These are phyloP conservation scores for Fusarium illudens DNA, from an alignment of 2,329 filamentous ascomycete species.

Conservation along the genomic window DNA sequence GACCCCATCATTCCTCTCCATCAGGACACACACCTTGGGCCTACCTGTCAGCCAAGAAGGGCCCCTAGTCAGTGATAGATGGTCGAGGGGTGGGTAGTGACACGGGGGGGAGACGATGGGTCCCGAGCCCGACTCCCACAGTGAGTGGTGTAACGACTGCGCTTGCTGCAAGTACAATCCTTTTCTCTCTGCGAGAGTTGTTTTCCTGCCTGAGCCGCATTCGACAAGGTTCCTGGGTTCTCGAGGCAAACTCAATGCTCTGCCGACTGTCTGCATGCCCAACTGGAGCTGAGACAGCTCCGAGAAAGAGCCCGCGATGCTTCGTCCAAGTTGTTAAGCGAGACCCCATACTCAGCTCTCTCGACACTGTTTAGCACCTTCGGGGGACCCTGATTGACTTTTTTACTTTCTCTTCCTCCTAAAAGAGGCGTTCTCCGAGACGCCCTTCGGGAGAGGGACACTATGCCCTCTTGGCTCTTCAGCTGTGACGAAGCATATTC, in stretches of 20 bases:
- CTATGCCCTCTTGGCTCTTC: slow-evolving; percentile 13
- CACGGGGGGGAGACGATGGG: not conserved
- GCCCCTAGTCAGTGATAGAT: slow-evolving; percentile 18
- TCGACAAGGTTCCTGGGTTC: slow-evolving; percentile 17
- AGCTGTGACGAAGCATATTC: slow-evolving; percentile 22
- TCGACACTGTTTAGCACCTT: not conserved
- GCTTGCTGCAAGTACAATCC: slow-evolving; percentile 12
- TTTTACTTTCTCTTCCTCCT: not conserved
- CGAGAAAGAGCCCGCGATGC: slow-evolving; percentile 1
- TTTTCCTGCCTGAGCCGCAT: slow-evolving; percentile 7
- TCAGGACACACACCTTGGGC: slow-evolving; percentile 21
- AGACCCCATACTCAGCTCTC: not conserved
- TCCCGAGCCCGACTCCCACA: slow-evolving; percentile 7
- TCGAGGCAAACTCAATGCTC: slow-evolving; percentile 5
- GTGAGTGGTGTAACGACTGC: slow-evolving; percentile 17
- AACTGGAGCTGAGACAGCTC: slow-evolving; percentile 9
- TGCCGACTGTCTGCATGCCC: slow-evolving; percentile 19
- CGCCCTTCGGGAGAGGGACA: slow-evolving; percentile 7
- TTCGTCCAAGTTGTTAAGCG: not conserved
- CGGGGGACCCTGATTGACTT: slow-evolving; percentile 1
- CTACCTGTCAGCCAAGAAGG: slow-evolving; percentile 7
- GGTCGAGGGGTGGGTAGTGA: not conserved
- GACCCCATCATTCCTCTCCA: slow-evolving; percentile 14
- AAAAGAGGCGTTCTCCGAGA: not conserved
- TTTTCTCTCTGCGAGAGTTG: not conserved